A percentile compares a stretch with the other conserved stretches of the same genome.
Evolutionary conservation across 768 basidiomycete genomes (phyloP).

Genomic region (Lactarius psammicola): DNA sequence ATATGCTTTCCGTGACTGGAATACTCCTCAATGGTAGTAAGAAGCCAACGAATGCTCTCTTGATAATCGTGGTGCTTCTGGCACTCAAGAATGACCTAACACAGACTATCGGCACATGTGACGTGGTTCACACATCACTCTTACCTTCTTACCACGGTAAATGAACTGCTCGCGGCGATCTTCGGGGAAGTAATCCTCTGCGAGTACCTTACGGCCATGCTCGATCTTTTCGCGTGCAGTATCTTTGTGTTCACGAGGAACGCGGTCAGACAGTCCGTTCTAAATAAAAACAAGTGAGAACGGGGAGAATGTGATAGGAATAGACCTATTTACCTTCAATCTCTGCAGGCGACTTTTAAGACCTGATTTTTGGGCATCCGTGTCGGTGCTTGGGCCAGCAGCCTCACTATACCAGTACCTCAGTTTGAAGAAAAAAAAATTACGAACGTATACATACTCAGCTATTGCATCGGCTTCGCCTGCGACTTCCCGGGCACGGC

Average conservation of each 20-base stretch:
- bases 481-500: conserved; percentile 20
- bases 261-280: conserved; percentile 49
- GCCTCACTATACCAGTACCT: conserved; percentile 24
- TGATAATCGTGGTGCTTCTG: conserved; percentile 93
- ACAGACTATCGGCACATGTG: not conserved
- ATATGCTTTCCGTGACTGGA: conserved; percentile 48
- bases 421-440: not conserved
- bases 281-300: conserved; percentile 20
- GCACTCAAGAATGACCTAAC: conserved; percentile 80
- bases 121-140: not conserved
- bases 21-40: conserved; percentile 62
- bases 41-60: conserved; percentile 71
- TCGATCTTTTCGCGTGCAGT: conserved; percentile 52
- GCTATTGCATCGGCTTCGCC: conserved; percentile 32
- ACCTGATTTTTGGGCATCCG: conserved; percentile 40
- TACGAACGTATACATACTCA: conserved; percentile 7
- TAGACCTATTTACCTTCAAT: conserved; percentile 32
- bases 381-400: conserved; percentile 37
- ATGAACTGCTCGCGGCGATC: conserved; percentile 92
- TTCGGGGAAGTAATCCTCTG: conserved; percentile 85
- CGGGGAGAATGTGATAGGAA: not conserved
- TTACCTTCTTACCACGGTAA: conserved; percentile 87
- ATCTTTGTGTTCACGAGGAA: conserved; percentile 70
- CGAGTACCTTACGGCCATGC: conserved; percentile 62
- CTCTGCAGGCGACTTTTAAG: conserved; percentile 36